Conservation (phyloP, 768 basidiomycete genomes). For the Leccinum boreale region DNA sequence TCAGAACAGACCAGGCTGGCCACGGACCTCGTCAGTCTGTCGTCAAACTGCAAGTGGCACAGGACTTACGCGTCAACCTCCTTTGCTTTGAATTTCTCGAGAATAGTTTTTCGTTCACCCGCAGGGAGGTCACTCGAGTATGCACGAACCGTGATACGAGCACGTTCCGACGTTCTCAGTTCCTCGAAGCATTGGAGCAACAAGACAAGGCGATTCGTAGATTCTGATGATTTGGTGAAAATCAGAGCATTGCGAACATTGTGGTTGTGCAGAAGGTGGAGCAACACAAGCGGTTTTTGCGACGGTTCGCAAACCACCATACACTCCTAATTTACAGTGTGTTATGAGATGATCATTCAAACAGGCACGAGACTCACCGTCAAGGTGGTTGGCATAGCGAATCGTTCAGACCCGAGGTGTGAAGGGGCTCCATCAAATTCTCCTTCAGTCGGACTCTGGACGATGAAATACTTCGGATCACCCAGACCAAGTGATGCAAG, state of each 20-base stretch:
- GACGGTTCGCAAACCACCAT: slow-evolving; percentile 78
- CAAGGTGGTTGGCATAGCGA: slow-evolving; percentile 77
- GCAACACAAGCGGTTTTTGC: slow-evolving; percentile 85
- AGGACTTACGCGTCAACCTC: slow-evolving; percentile 76
- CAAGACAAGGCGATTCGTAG: slow-evolving; percentile 75
- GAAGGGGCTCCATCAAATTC: slow-evolving; percentile 38
- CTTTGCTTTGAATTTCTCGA: slow-evolving; percentile 78
- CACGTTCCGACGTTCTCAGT: slow-evolving; percentile 28
- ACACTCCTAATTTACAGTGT: slow-evolving; percentile 58
- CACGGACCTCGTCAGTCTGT: slow-evolving; percentile 5
- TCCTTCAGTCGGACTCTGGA: slow-evolving; percentile 50
- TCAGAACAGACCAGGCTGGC: slow-evolving; percentile 92
- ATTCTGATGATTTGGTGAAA: slow-evolving; percentile 97
- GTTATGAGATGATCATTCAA: neutral
- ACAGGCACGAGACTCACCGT: slow-evolving; percentile 43
- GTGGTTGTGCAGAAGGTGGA: slow-evolving; percentile 72
- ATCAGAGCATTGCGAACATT: slow-evolving; percentile 71
- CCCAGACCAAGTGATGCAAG: slow-evolving; percentile 77
- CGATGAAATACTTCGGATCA: slow-evolving; percentile 84
- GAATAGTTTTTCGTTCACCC: slow-evolving; percentile 67
- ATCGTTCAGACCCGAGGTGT: slow-evolving; percentile 67
- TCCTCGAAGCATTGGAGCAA: slow-evolving; percentile 81
- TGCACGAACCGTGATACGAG: slow-evolving; percentile 49
- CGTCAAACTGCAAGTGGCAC: neutral
- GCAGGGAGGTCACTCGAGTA: slow-evolving; percentile 86